phyloP scores from a whole-genome alignment of 352 stramenopile genomes.

The Phytophthora litchii region DNA sequence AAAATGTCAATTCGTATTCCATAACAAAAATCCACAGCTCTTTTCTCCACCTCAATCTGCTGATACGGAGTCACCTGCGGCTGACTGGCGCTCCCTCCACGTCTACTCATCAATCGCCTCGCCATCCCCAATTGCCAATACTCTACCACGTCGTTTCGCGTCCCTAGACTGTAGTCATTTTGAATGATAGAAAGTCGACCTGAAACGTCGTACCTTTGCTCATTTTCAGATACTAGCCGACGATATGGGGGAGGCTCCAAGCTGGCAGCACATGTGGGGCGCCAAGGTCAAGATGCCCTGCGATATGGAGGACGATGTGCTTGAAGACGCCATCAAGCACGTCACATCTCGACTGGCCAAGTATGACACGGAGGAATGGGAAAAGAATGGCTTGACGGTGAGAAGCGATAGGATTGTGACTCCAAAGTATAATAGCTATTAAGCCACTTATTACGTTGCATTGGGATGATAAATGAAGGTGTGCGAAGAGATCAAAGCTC shows the following conservation, averaged over 20 bases:
- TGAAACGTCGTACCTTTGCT: slow-evolving; percentile 24
- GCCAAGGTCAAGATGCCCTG: slow-evolving; percentile 89
- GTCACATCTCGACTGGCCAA: slow-evolving; percentile 63
- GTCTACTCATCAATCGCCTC: slow-evolving; percentile 23
- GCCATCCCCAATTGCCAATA: slow-evolving; percentile 11
- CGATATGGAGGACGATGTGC: slow-evolving; percentile 89
- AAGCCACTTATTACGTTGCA: background rate
- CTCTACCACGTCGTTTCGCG: slow-evolving; percentile 27
- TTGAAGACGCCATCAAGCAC: slow-evolving; percentile 87
- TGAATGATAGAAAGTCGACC: slow-evolving; percentile 3
- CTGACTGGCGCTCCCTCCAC: slow-evolving; percentile 23
- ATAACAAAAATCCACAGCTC: background rate
- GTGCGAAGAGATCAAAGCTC: slow-evolving; percentile 81
- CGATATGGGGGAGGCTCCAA: slow-evolving; percentile 74
- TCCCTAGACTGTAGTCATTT: slow-evolving; percentile 16
- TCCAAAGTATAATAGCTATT: too few relatives aligned
- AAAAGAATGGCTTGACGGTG: slow-evolving; percentile 76
- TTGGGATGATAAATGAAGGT: slow-evolving; percentile 38
- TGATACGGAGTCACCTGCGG: slow-evolving; percentile 32
- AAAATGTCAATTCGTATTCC: background rate
- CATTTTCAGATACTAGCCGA: background rate
- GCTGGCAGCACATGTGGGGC: slow-evolving; percentile 90
- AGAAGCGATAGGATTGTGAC: too few relatives aligned
- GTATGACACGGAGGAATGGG: slow-evolving; percentile 86
- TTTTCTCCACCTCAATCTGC: slow-evolving; percentile 29